A percentile compares a stretch with the other conserved stretches of the same genome.
These are phyloP conservation scores for Xylariaceae sp. DNA, from an alignment of 2,329 filamentous ascomycete genomes.

Conservation along the genomic window DNA sequence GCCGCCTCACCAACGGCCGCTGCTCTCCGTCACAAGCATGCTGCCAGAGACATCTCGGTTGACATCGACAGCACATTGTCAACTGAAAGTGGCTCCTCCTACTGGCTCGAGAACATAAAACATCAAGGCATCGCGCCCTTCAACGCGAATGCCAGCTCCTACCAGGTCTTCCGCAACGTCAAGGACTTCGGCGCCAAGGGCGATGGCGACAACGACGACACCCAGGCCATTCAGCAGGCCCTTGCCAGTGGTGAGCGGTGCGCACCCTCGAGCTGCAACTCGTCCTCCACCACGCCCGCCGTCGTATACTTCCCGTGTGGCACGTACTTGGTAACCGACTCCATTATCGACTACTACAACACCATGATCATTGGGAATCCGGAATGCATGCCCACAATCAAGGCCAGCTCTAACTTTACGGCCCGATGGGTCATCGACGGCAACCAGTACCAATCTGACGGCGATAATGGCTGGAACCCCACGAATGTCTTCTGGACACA, in stretches of 20 bases:
- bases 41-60: no score
- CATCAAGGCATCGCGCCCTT: constrained; percentile 1
- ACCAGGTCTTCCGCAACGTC: constrained; percentile 4
- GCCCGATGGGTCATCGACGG: constrained; percentile 42
- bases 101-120: constrained; percentile 2
- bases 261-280: constrained; percentile 18
- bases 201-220: constrained; percentile 26
- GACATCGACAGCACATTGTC: no score
- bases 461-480: constrained; percentile 37
- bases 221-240: constrained; percentile 28
- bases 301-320: constrained; percentile 33
- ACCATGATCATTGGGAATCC: constrained; percentile 54
- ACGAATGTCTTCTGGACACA: constrained; percentile 56
- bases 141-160: neutral
- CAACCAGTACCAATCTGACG: constrained; percentile 34
- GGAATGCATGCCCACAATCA: constrained; percentile 41
- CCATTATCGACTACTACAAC: constrained; percentile 70
- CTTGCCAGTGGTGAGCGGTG: constrained; percentile 23
- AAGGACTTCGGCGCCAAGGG: constrained; percentile 7
- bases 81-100: no score
- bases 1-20: no score
- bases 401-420: constrained; percentile 48
- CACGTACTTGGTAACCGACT: constrained; percentile 63
- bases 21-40: no score
- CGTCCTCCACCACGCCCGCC: constrained; percentile 20